A percentile compares a stretch with the other conserved stretches of the same genome.
These are phyloP conservation scores for Pseudocercospora cruenta DNA, from an alignment of 2,329 filamentous ascomycete species.

Conservation along the genomic window DNA sequence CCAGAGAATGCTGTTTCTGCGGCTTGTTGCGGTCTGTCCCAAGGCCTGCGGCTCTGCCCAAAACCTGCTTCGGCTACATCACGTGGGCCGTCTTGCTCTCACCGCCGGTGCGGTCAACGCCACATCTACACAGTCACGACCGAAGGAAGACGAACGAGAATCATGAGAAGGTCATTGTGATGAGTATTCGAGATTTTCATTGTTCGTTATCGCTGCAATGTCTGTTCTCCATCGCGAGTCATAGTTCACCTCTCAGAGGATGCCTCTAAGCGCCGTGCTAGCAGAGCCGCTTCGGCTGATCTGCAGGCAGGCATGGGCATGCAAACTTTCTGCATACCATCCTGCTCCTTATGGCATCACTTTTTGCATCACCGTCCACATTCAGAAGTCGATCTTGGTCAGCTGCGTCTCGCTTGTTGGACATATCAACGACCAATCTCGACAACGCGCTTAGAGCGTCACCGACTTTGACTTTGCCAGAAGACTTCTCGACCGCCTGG, in stretches of 20 bases:
- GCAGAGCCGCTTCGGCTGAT: constrained; percentile 4
- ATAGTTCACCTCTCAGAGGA: background rate
- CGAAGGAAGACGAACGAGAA: background rate
- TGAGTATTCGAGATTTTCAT: background rate
- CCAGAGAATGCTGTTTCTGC: background rate
- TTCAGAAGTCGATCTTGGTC: background rate
- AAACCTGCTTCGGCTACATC: background rate
- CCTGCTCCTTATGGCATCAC: background rate
- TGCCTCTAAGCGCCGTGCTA: constrained; percentile 7
- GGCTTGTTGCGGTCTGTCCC: background rate
- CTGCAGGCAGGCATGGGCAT: background rate
- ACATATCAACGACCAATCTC: background rate
- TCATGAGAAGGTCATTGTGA: background rate
- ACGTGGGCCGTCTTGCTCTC: constrained; percentile 2
- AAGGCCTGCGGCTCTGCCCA: constrained; percentile 1
- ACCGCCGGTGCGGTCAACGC: background rate
- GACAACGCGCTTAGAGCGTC: background rate
- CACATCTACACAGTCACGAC: background rate
- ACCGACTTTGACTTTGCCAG: background rate
- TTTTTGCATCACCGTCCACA: background rate
- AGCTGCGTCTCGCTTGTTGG: background rate
- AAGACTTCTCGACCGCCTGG: background rate
- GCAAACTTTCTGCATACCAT: constrained; percentile 2
- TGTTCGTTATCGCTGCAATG: background rate
- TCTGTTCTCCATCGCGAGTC: constrained; percentile 1